Conservation (phyloP, 441 rosid genomes). For the Mallotus repandus region DNA sequence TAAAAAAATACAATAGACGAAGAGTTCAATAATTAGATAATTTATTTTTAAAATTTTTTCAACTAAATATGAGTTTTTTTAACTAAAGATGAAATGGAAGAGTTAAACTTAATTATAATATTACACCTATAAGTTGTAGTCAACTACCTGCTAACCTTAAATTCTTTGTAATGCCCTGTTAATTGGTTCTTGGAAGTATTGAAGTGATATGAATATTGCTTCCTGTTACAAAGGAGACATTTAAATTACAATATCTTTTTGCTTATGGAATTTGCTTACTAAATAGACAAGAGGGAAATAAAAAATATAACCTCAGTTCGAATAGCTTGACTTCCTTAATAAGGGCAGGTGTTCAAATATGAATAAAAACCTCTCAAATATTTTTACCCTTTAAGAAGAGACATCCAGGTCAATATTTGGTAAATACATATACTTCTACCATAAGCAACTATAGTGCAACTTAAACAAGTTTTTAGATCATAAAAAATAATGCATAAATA, state of each 20-base stretch:
- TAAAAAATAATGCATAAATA: neutral
- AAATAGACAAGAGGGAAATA: conserved; percentile 8
- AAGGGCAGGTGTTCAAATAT: conserved; percentile 89
- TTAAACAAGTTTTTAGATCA: neutral
- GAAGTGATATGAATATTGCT: conserved; percentile 86
- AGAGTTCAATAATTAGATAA: no score
- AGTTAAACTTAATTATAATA: no score
- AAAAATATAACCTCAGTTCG: conserved; percentile 84
- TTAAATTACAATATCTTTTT: neutral
- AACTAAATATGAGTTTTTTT: no score
- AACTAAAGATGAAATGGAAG: no score
- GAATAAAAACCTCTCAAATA: conserved; percentile 57
- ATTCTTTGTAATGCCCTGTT: conserved; percentile 47
- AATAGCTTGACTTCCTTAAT: conserved; percentile 95
- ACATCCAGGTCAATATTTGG: conserved; percentile 4
- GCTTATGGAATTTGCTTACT: neutral
- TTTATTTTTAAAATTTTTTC: no score
- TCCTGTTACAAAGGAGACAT: conserved; percentile 49
- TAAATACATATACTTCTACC: neutral
- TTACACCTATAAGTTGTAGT: no score
- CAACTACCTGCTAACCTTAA: conserved; percentile 23
- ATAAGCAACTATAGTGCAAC: neutral
- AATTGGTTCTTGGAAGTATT: conserved; percentile 91
- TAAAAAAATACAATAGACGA: no score
- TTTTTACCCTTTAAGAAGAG: conserved; percentile 57